phyloP scores from a whole-genome alignment of 208 protist species.

The Trypanosomatidae sp. region DNA sequence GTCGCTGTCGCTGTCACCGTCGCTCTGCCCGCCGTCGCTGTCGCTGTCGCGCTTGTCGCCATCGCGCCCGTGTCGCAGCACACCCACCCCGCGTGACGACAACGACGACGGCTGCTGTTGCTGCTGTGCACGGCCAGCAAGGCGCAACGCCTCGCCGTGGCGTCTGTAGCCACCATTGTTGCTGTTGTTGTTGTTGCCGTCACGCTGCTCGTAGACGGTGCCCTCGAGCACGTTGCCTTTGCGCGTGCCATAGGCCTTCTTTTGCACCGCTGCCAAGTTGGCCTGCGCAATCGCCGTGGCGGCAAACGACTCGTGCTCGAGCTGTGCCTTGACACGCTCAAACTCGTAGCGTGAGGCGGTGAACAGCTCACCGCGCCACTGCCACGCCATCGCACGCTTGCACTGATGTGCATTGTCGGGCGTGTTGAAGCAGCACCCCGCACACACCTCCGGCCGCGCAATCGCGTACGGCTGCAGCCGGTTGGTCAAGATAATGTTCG shows the following conservation, averaged over 20 bases:
- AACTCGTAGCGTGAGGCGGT: slow-evolving; percentile 93
- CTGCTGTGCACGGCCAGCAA: slow-evolving; percentile 41
- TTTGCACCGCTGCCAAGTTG: slow-evolving; percentile 77
- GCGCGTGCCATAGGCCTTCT: slow-evolving; percentile 85
- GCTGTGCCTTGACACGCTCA: slow-evolving; percentile 90
- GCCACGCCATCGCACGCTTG: slow-evolving; percentile 97
- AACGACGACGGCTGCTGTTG: slow-evolving; percentile 3
- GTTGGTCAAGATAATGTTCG: slow-evolving; percentile 99
- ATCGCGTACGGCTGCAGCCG: slow-evolving; percentile 97
- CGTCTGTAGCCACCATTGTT: slow-evolving; percentile 6
- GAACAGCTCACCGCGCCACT: slow-evolving; percentile 97
- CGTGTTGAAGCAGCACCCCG: slow-evolving; percentile 95
- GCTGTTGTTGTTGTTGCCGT: slow-evolving; percentile 28
- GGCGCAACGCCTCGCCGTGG: slow-evolving; percentile 67
- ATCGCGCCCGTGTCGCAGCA: slow-evolving; percentile 7
- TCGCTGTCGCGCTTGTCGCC: too few relatives aligned
- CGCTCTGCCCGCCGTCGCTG: slow-evolving; percentile 10
- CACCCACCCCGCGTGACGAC: not conserved
- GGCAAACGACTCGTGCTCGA: slow-evolving; percentile 93
- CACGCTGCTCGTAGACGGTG: slow-evolving; percentile 70
- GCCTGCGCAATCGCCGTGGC: slow-evolving; percentile 63
- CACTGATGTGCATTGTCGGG: slow-evolving; percentile 91
- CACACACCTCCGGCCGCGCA: slow-evolving; percentile 92
- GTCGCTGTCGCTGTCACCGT: slow-evolving; percentile 4
- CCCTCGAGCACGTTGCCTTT: slow-evolving; percentile 86